Conservation (phyloP, 768 basidiomycete species). For the Lactarius trivialis region DNA sequence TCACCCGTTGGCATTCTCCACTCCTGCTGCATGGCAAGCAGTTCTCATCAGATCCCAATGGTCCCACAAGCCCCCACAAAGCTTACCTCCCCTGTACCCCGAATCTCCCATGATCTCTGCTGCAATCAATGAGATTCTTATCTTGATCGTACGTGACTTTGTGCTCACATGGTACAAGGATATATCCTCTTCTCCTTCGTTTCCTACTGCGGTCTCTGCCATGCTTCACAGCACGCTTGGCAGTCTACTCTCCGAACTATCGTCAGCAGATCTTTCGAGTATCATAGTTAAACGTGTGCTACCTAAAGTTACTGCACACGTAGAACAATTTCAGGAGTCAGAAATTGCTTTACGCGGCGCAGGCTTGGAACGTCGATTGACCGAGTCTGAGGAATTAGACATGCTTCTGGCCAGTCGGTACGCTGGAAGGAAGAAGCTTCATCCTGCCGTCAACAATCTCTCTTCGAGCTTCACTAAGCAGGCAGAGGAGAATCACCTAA, state of each 20-base stretch:
- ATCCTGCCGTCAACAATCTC: conserved; percentile 82
- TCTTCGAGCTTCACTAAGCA: conserved; percentile 87
- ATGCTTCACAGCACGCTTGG: conserved; percentile 63
- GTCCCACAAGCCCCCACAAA: conserved; percentile 66
- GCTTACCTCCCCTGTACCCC: conserved; percentile 61
- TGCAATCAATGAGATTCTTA: conserved; percentile 73
- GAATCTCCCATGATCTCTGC: conserved; percentile 58
- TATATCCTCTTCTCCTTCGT: conserved; percentile 80
- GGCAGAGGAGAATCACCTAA: conserved; percentile 81
- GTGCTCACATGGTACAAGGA: conserved; percentile 84
- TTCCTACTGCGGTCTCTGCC: conserved; percentile 77
- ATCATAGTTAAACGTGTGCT: conserved; percentile 78
- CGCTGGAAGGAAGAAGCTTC: conserved; percentile 62
- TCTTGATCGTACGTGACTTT: conserved; percentile 81
- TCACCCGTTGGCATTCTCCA: conserved; percentile 77
- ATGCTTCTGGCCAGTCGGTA: conserved; percentile 79
- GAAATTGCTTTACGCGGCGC: conserved; percentile 82
- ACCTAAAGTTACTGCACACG: conserved; percentile 83
- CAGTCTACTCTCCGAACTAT: conserved; percentile 48
- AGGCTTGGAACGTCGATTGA: conserved; percentile 71
- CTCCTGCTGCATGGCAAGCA: conserved; percentile 92
- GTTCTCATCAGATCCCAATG: conserved; percentile 85
- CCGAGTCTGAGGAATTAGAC: conserved; percentile 87
- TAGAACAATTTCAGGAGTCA: conserved; percentile 86
- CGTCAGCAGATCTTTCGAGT: conserved; percentile 61